Conservation (phyloP, 495 filamentous ascomycete species). For the Neurospora sp. region DNA sequence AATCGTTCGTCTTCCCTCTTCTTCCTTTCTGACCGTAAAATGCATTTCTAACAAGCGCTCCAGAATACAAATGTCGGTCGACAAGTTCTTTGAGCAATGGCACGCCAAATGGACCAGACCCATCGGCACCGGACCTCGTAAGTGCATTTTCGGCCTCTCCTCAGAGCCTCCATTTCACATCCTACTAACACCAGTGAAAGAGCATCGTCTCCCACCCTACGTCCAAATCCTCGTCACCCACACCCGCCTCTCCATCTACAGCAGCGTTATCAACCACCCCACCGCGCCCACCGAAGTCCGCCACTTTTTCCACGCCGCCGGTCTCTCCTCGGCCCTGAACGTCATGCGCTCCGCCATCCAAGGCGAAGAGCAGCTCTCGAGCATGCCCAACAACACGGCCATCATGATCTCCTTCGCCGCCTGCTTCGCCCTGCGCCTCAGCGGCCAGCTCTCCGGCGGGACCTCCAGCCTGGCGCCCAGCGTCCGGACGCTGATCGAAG, state of each 20-base stretch:
- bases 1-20: constrained; percentile 33
- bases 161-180: background rate
- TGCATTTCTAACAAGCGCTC: background rate
- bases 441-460: constrained; percentile 40
- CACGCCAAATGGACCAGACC: constrained; percentile 49
- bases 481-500: constrained; percentile 56
- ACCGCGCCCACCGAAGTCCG: constrained; percentile 61
- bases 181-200: constrained; percentile 19
- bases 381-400: constrained; percentile 69
- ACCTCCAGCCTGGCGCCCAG: constrained; percentile 56
- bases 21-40: background rate
- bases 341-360: constrained; percentile 66
- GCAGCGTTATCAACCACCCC: constrained; percentile 63
- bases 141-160: constrained; percentile 5
- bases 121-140: constrained; percentile 48
- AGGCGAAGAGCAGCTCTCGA: constrained; percentile 56
- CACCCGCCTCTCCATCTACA: constrained; percentile 61
- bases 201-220: constrained; percentile 55
- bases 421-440: constrained; percentile 57
- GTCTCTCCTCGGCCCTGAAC: constrained; percentile 58
- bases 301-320: constrained; percentile 59
- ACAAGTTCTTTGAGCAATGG: constrained; percentile 54
- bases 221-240: constrained; percentile 68
- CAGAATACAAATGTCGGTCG: constrained; percentile 51
- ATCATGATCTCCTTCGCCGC: constrained; percentile 72